Base-by-base conservation (phyloP, 2,329 filamentous ascomycete genomes). In the Neofusicoccum kwambonambiense region DNA sequence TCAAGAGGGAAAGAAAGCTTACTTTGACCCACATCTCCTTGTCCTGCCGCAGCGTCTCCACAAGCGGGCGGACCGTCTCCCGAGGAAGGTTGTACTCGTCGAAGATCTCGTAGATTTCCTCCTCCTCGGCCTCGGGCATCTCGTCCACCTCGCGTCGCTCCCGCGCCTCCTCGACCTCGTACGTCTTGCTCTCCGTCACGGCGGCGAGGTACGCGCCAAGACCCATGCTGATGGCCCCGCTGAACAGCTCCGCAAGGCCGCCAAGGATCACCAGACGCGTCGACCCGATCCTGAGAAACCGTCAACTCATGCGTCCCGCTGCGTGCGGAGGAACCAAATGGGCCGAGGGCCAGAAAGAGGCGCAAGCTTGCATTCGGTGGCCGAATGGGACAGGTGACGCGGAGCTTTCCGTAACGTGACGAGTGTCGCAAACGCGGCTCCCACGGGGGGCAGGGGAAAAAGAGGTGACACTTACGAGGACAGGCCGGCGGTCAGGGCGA, bases 181-280 rank as follows among this genome's bases (percentile, higher is more conserved):
- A 85, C 68, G 81, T 80, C 68, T 82, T 80, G 49, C 69, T 67
- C 71, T 89, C 86, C 0, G 85, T 86, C 47, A 82, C 79, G 34
- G 87, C 88, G 8, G 89, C 89, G 1, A 93, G 81, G 73, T 90
- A 92, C 6, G 88, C 90, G 27, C 90, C 89, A 5, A 93, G 80
- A 1, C 90, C 90, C 90, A 93, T 93, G 62, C 86, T 89, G 69
- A 93, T 91, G 69, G 88, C 87, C 17, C 90, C 90, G 0, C 89
- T 88, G 73, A 91, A 89, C 56, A 93, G 83, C 79, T 93, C 90
- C 4, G 90, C 90, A 35, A 91, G 80, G 6, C 90, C 90, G 60
- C 88, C 90, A 68, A 90, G 64, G 52, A 80, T 74, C 57, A 79
- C 77, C 22, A 80, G 64, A 27, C 71, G 71, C 6, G 72, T 64